Evolutionary conservation across 176 grass and related monocot genomes (phyloP).

Genomic region (Puya raimondii): DNA sequence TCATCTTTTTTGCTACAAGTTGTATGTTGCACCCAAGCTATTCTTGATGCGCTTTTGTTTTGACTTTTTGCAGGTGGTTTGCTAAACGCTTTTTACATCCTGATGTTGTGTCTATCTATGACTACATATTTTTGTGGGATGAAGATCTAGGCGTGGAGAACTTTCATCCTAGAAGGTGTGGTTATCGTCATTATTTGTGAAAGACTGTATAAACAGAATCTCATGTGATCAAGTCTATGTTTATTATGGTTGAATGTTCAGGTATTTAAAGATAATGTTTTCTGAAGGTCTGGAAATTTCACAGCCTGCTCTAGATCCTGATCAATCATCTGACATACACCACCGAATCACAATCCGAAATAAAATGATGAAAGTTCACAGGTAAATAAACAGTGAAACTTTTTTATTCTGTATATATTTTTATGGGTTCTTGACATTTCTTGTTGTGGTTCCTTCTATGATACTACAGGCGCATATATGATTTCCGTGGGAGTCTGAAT

Average conservation of each 20-base stretch:
- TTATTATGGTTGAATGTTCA: slow-evolving; percentile 17
- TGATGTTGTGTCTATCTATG: slow-evolving; percentile 63
- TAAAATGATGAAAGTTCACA: slow-evolving; percentile 79
- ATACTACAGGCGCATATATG: slow-evolving; percentile 68
- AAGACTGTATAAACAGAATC: not conserved
- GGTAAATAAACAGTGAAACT: slow-evolving; percentile 28
- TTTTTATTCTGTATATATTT: slow-evolving; percentile 5
- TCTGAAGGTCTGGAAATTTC: slow-evolving; percentile 96
- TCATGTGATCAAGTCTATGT: too few species aligned
- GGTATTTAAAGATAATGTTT: slow-evolving; percentile 92
- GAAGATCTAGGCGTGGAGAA: slow-evolving; percentile 94
- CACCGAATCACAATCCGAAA: slow-evolving; percentile 90
- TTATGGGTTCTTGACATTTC: not conserved
- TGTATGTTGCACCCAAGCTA: not conserved
- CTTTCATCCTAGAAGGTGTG: slow-evolving; percentile 77
- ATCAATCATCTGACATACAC: slow-evolving; percentile 87
- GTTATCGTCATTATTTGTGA: not conserved
- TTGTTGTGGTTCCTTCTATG: slow-evolving; percentile 7
- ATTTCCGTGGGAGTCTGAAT: slow-evolving; percentile 58
- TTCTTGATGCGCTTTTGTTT: slow-evolving; percentile 1
- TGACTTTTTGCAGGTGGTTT: slow-evolving; percentile 70
- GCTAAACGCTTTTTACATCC: slow-evolving; percentile 93
- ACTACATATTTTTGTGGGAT: slow-evolving; percentile 95
- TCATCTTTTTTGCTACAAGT: not conserved
- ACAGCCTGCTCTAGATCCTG: slow-evolving; percentile 87